Percentiles rank a stretch among this genome's conserved stretches.
These are phyloP conservation scores for Clavispora santaluciae DNA, from an alignment of 805 yeast species.

Conservation along the genomic window DNA sequence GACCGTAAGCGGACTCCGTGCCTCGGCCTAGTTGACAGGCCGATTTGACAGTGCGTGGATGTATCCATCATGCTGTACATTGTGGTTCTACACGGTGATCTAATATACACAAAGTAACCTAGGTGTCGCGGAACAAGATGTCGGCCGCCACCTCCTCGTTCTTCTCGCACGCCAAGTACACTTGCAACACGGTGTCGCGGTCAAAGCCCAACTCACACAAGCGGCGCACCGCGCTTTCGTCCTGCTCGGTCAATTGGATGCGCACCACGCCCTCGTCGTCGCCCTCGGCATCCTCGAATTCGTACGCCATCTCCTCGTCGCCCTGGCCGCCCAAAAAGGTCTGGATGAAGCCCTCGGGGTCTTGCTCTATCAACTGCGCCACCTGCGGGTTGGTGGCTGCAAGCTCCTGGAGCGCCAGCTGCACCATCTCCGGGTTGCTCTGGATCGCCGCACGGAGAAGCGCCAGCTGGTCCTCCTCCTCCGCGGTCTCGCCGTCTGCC, in stretches of 20 bases:
- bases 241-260: constrained; percentile 70
- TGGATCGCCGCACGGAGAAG: constrained; percentile 71
- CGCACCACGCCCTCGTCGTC: constrained; percentile 37
- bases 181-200: constrained; percentile 80
- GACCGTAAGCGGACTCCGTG: no score
- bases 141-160: constrained; percentile 97
- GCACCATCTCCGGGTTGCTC: constrained; percentile 84
- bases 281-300: constrained; percentile 33
- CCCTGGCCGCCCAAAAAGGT: constrained; percentile 62
- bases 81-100: background rate
- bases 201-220: constrained; percentile 92
- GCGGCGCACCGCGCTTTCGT: constrained; percentile 83
- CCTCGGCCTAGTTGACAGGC: no score
- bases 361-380: constrained; percentile 70
- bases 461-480: constrained; percentile 43
- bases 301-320: constrained; percentile 40
- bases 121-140: constrained; percentile 58
- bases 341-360: constrained; percentile 86
- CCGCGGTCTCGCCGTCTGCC: constrained; percentile 24
- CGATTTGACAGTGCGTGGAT: no score
- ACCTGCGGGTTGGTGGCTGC: constrained; percentile 80
- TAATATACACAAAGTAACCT: background rate
- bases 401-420: constrained; percentile 75
- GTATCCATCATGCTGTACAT: no score
- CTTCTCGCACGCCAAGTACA: constrained; percentile 96